Evolutionary conservation across 441 rosid species (phyloP), one percentile per base, ranked within the genome.

Genomic region (Hura crepitans): DNA sequence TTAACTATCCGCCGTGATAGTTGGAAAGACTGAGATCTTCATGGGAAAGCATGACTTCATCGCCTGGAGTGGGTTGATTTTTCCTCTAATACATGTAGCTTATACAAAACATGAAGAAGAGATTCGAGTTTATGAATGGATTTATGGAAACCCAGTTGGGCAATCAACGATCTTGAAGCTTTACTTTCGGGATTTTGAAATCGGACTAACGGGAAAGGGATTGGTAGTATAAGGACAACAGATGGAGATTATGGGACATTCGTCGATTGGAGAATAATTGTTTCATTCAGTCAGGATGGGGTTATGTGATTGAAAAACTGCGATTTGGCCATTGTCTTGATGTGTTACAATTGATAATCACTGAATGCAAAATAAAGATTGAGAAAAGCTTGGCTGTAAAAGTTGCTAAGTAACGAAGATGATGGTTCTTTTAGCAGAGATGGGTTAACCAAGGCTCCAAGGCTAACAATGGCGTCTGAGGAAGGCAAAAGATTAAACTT

Each of bases 271-370:
- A 4, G 81, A 83, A 2, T 66, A 79, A 0, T 53, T 81, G 72
- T 59, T 78, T 73, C 80, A 75, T n/a, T 70, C 70, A 5, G 81
- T 70, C 70, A 5, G 81, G 84, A 0, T 73, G 84, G 81, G 64
- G 81, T 31, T 78, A 78, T 22, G 10, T 71, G 0, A 64, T 73
- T 18, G 81, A 75, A 51, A 78, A 22, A 2, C 28, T 81, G n/a
- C 78, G 60, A 47, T 70, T 73, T 58, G 81, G 79, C 1, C 79
- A 77, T 13, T 3, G 42, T 46, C 74, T 78, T 28, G 72, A 66
- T 18, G 28, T 64, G 57, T 62, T 78, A 5, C 84, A 78, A 13
- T 66, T 78, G 12, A 69, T 81, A 39, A 23, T 71, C 78, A 10
- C 58, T 78, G 78, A 71, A 55, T 49, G 78, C 81, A 0, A 74